Base-by-base conservation (phyloP, 2,329 filamentous ascomycete genomes). In the Harringtonia aguacate region DNA sequence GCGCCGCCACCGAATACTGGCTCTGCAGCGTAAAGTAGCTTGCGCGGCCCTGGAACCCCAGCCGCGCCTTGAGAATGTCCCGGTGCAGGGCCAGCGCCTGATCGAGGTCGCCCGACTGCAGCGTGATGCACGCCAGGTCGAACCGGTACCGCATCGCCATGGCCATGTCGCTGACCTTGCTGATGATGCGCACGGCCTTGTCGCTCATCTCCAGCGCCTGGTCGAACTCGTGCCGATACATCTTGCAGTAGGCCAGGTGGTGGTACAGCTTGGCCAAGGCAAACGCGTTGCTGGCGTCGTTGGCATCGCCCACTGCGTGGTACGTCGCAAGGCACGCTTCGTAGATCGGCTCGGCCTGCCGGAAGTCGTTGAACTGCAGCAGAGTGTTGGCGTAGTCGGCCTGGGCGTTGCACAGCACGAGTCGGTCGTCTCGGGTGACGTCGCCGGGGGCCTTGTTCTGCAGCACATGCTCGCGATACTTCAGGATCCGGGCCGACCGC, bases 1-100 rank as follows among this genome's bases (percentile, higher is more conserved):
- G 27, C 6, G 47, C 49, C 15, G 47, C 49, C 3, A 51, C 47
- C 4, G 49, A 47, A 17, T 51, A 51, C 31, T 49, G 49, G 24
- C 49, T 49, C 33, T 51, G 49, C 22, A 51, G 43, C 14, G 49
- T 51, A 36, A 49, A 49, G 49, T 49, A 51, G 37, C 46, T 51
- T 3, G 45, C 46, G 12, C 47, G 47, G 4, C 49, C 47, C 41
- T 48, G 47, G 31, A 51, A 48, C 15, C 47, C 47, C 4, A 51
- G 49, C 10, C 49, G 49, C 4, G 47, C 45, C 28, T 48, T 46
- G 20, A 51, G 39, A 18, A 51, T 48, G 12, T 35, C 33, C 22
- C 44, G 41, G 39, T 51, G 49, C 45, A 46, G 40, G 8, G 43
- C 43, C 8, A 51, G 39, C 8, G 47, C 47, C 35, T 36, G 14